phyloP scores from a whole-genome alignment of 108 stramenopile genomes.

The Nitzschia sp. region DNA sequence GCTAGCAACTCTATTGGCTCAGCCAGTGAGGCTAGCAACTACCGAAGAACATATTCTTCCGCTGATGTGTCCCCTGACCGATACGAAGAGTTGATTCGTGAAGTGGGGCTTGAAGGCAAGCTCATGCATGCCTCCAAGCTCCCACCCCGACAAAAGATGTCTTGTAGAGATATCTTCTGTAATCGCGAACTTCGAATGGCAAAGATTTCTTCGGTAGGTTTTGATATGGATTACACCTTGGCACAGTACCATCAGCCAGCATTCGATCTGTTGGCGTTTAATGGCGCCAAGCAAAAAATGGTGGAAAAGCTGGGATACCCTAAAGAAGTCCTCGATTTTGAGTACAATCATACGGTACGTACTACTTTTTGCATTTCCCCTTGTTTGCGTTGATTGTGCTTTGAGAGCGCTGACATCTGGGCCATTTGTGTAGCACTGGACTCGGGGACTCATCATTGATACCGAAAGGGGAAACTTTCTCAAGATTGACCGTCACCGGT shows the following conservation, averaged over 20 bases:
- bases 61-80: conserved; percentile 11
- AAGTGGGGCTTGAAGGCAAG: conserved; percentile 41
- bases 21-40: background rate
- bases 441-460: conserved; percentile 92
- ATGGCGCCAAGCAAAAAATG: conserved; percentile 93
- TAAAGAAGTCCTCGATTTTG: conserved; percentile 73
- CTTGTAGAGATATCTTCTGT: conserved; percentile 81
- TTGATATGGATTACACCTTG: conserved; percentile 96
- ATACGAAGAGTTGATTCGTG: conserved; percentile 25
- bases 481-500: conserved; percentile 95
- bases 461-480: conserved; percentile 91
- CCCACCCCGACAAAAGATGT: conserved; percentile 48
- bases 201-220: conserved; percentile 85
- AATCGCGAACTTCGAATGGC: conserved; percentile 88
- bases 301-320: conserved; percentile 80
- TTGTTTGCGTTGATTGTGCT: background rate
- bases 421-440: conserved; percentile 46
- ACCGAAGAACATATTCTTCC: background rate
- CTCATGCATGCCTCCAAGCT: conserved; percentile 34
- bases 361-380: background rate
- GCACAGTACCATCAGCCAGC: conserved; percentile 90
- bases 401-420: background rate
- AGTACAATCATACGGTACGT: conserved; percentile 74
- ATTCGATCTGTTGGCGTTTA: conserved; percentile 92
- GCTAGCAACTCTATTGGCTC: background rate